Base-by-base conservation (phyloP, 768 basidiomycete genomes). In the Asterophora lycoperdoides region DNA sequence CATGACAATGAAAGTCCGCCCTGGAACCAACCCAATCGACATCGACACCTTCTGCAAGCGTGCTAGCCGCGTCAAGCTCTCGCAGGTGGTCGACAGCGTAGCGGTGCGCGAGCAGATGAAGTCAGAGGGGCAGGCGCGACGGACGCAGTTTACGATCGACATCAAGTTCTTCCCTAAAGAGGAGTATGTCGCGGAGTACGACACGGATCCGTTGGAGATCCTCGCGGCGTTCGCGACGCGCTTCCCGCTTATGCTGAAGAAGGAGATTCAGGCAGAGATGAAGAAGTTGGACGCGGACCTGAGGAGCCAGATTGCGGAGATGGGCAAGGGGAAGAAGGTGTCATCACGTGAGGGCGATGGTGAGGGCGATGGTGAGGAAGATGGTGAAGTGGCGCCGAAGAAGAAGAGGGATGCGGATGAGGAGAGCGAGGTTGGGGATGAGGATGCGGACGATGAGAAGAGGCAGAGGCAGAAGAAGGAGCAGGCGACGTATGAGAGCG, bases 111-210 rank as follows among this genome's bases (percentile, higher is more conserved):
- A 99, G 65, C 74, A 77, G 30, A 74, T 95, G 15, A 77, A 74
- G 13, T 75, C 78, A 20, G 80, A 84, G 52, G 80, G 80, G 41
- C 75, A 80, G 40, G 76, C 83, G 1, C 82, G 94, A 35, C 77
- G 80, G 51, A 89, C 90, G 40, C 77, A 83, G 39, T 95, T 93
- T 73, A 83, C 77, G 2, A 79, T 98, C 49, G 69, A 84, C 29
- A 81, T 98, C 55, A 73, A 76, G 39, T 89, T 99, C 70, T 98
- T 90, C 71, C 92, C 93, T 1, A 73, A 76, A 52, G 77, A 79
- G 38, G 94, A 98, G 63, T 98, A 93, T 62, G 65, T 72, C 43
- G 71, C 81, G 33, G 93, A 95, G 67, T 90, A 96, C 68, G 82
- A 87, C 55, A 76, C 94, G 39, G 75, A 76, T 32, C 76, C 83